Evolutionary conservation across 2,329 filamentous ascomycete genomes (phyloP).

Genomic region (Colletotrichum liaoningense): DNA sequence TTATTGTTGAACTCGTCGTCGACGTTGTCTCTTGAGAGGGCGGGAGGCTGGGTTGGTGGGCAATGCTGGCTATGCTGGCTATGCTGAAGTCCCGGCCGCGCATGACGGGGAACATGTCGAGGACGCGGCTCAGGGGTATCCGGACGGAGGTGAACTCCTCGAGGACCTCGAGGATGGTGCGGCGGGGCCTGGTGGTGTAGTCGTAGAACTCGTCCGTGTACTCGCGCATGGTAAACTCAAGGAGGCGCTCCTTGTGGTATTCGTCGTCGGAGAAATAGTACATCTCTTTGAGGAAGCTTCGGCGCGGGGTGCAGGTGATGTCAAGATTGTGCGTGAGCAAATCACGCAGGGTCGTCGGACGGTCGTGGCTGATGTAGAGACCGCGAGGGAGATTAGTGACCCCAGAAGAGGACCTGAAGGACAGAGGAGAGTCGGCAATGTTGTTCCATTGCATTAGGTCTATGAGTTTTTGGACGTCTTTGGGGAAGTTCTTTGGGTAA

Average conservation of each 20-base stretch:
- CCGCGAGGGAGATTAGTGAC: conserved; percentile 39
- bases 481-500: conserved; percentile 86
- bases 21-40: no score
- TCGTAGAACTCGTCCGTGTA: conserved; percentile 94
- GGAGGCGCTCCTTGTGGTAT: conserved; percentile 82
- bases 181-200: conserved; percentile 90
- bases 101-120: conserved; percentile 82
- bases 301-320: conserved; percentile 87
- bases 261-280: conserved; percentile 78
- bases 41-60: conserved; percentile 47
- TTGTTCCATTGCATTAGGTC: conserved; percentile 81
- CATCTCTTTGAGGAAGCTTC: conserved; percentile 85
- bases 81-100: conserved; percentile 96
- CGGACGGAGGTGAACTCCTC: conserved; percentile 89
- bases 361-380: conserved; percentile 50
- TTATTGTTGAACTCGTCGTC: conserved; percentile 39
- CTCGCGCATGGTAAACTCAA: conserved; percentile 84
- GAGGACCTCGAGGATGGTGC: conserved; percentile 91
- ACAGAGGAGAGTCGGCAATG: conserved; percentile 77
- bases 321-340: conserved; percentile 88
- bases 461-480: conserved; percentile 84
- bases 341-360: conserved; percentile 72
- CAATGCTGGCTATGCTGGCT: conserved; percentile 84
- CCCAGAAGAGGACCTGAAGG: conserved; percentile 3
- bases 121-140: conserved; percentile 79